Evolutionary conservation across 441 rosid genomes (phyloP), one percentile per base, ranked within the genome.

Genomic region (Capsella rubella): DNA sequence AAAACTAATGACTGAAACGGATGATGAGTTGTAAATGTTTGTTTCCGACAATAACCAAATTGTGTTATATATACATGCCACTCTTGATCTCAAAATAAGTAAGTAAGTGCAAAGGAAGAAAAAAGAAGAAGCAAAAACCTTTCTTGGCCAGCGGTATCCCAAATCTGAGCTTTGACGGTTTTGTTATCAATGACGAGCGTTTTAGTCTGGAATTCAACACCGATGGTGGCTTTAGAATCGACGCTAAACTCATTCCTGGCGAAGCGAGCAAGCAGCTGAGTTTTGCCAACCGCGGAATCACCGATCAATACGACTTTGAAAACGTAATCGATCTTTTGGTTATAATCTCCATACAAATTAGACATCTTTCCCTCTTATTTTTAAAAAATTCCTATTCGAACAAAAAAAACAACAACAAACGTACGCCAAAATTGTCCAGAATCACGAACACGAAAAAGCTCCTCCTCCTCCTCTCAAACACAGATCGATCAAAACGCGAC

Each of bases 241-340:
- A 82, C 80, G 52, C 84, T 86, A 78, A 86, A 86, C 82, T 86
- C 89, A 49, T 85, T 85, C 74, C 87, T 80, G 12, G 89, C 79
- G 57, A 85, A 85, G 62, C 89, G 79, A 34, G 89, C 84, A 18
- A 85, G 87, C 39, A 85, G 84, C 83, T 83, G 87, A 13, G 87
- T 83, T 71, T 85, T 85, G 0, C 89, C 89, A 45, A 85, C 89
- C 1, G 89, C 89, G 0, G 89, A 85, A 60, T 85, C 89, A 10
- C 86, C 89, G 69, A 85, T 85, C 82, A 85, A 75, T 13, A 85
- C 89, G 37, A 82, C 83, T 77, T 85, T 85, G 69, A 89, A 89
- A 16, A 89, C 95, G 71, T 89, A 89, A 81, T 89, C 95, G 81
- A 89, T 85, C 92, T 89, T 89, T 61, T 86, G 90, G 62, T 81